phyloP scores from a whole-genome alignment of 208 protist genomes.

The Acanthamoeba rhysodes region DNA sequence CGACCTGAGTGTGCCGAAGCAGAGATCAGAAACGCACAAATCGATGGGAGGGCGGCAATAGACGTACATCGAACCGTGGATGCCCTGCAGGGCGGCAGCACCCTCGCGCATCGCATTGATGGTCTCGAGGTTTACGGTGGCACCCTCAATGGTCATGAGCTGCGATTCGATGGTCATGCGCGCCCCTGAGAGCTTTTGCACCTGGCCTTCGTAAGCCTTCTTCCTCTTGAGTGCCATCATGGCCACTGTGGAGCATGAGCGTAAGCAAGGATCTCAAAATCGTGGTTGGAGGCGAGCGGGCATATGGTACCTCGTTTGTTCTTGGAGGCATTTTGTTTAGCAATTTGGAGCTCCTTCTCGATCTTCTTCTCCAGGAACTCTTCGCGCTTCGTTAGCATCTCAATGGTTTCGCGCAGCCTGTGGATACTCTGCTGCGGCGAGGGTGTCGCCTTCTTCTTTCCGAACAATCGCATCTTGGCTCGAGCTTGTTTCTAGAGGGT shows the following conservation, averaged over 20 bases:
- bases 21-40: background rate
- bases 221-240: slow-evolving; percentile 57
- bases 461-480: slow-evolving; percentile 24
- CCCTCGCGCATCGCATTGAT: slow-evolving; percentile 56
- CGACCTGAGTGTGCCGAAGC: background rate
- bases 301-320: slow-evolving; percentile 16
- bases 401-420: slow-evolving; percentile 19
- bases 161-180: slow-evolving; percentile 12
- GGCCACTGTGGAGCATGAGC: background rate
- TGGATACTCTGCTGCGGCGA: slow-evolving; percentile 11
- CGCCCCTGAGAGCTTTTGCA: slow-evolving; percentile 16
- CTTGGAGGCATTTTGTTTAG: slow-evolving; percentile 16
- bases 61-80: slow-evolving; percentile 45
- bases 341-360: slow-evolving; percentile 24
- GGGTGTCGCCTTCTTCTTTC: background rate
- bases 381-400: slow-evolving; percentile 11
- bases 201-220: slow-evolving; percentile 40
- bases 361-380: slow-evolving; percentile 44
- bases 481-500: too few relatives aligned
- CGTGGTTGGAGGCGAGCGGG: too few relatives aligned
- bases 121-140: slow-evolving; percentile 34
- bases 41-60: background rate
- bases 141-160: slow-evolving; percentile 58
- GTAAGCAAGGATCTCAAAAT: background rate
- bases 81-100: background rate